Percentiles rank a stretch among this genome's conserved stretches.
Conservation (phyloP, 345 rosid species). For the Dovyalis caffra region DNA sequence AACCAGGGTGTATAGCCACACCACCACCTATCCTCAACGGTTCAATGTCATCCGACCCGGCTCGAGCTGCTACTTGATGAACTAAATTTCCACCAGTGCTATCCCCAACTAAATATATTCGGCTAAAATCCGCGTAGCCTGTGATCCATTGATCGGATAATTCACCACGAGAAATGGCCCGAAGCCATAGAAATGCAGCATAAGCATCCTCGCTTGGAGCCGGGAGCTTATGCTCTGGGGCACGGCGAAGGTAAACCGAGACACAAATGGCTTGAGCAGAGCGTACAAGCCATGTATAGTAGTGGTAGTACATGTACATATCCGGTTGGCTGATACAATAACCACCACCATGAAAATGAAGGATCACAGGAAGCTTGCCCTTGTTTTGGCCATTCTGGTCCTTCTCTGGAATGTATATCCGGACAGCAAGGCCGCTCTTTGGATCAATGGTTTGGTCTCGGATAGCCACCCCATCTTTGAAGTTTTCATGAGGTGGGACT, state of each 20-base stretch:
- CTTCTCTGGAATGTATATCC: slow-evolving; percentile 8
- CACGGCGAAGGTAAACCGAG: slow-evolving; percentile 55
- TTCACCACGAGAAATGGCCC: slow-evolving; percentile 29
- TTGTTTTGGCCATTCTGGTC: background rate
- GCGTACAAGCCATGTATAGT: slow-evolving; percentile 26
- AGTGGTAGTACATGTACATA: background rate
- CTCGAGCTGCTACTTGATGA: slow-evolving; percentile 41
- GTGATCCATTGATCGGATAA: slow-evolving; percentile 38
- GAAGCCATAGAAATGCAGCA: slow-evolving; percentile 45
- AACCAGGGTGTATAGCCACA: slow-evolving; percentile 58
- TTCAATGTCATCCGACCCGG: slow-evolving; percentile 19
- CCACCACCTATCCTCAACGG: slow-evolving; percentile 44
- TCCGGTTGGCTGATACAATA: slow-evolving; percentile 49
- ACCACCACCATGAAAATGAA: slow-evolving; percentile 74
- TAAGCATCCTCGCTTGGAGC: slow-evolving; percentile 61
- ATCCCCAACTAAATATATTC: slow-evolving; percentile 59
- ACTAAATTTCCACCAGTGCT: slow-evolving; percentile 76
- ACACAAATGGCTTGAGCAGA: slow-evolving; percentile 43
- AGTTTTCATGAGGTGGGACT: slow-evolving; percentile 12
- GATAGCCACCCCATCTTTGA: slow-evolving; percentile 10
- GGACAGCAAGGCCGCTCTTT: slow-evolving; percentile 2
- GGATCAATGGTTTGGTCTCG: slow-evolving; percentile 3
- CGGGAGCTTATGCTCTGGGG: slow-evolving; percentile 66
- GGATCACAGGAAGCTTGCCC: slow-evolving; percentile 4
- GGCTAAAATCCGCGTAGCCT: slow-evolving; percentile 34